These are phyloP conservation scores for Astrocystis sublimbata DNA, from an alignment of 495 filamentous ascomycete species.

Conservation along the genomic window DNA sequence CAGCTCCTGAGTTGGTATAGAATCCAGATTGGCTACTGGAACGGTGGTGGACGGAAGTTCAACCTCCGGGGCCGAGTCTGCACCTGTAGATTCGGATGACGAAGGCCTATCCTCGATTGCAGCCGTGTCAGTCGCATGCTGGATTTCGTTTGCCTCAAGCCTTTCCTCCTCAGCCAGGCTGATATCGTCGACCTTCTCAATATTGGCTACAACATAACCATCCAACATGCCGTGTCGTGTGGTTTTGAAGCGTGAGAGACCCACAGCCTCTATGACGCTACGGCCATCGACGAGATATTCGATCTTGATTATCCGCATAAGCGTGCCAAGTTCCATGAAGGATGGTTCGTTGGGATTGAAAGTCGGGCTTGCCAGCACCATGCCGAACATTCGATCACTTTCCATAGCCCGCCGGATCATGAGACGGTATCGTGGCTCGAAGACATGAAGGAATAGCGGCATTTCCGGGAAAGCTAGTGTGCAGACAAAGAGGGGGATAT, in stretches of 20 bases:
- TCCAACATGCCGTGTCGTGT: slow-evolving; percentile 63
- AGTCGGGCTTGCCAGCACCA: slow-evolving; percentile 56
- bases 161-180: slow-evolving; percentile 78
- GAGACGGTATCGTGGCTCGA: slow-evolving; percentile 84
- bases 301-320: slow-evolving; percentile 70
- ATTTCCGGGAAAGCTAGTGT: slow-evolving; percentile 77
- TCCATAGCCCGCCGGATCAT: slow-evolving; percentile 83
- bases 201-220: slow-evolving; percentile 73
- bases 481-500: slow-evolving; percentile 77
- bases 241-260: slow-evolving; percentile 73
- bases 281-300: slow-evolving; percentile 77
- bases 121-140: slow-evolving; percentile 21
- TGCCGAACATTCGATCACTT: slow-evolving; percentile 74
- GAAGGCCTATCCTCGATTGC: not conserved
- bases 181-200: slow-evolving; percentile 76
- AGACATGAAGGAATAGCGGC: slow-evolving; percentile 86
- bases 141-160: slow-evolving; percentile 64
- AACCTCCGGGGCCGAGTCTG: not conserved
- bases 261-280: slow-evolving; percentile 74
- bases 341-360: slow-evolving; percentile 30
- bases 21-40: slow-evolving; percentile 49
- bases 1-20: slow-evolving; percentile 68
- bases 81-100: not conserved
- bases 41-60: slow-evolving; percentile 18
- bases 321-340: slow-evolving; percentile 76